Base-by-base conservation (phyloP, 2,329 filamentous ascomycete genomes). In the Orbilia brochopaga region DNA sequence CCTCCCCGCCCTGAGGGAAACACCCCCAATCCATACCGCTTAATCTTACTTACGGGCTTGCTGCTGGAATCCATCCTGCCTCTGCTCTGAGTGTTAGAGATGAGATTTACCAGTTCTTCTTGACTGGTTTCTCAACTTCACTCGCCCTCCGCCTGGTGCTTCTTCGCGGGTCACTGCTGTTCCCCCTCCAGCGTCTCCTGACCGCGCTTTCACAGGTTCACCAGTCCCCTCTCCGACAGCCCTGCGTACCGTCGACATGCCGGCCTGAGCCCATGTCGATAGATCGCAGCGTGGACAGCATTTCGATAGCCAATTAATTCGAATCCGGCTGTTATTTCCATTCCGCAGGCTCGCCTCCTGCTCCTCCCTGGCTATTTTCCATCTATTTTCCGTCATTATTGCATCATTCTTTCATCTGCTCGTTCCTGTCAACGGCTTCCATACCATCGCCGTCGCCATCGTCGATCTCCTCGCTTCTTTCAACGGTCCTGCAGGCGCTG, bases 231-330 rank as follows among this genome's bases (percentile, higher is more conserved):
- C 21, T 27, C 52, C 27, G 8, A 3, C 27, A 32, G 27, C 27
- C 52, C 19, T 21, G 21, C 55, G 21, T 48, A 48, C 44, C 37
- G 7, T 23, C 59, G 50, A 54, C 24, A 55, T 59, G 62, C 46
- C 62, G 32, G 55, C 23, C 62, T 59, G 35, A 23, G 11, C 13
- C 24, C 23, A 53, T 53, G 50, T 10, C 30, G 50, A 53, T 53
- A 53, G 27, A 44, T 23, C 35, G 40, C 44, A n/a, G 21, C 50
- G 35, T 15, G 23, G 24, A 60, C 48, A 51, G 46, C 40, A 72
- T 72, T 72, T 65, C 27, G 67, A 65, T 72, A 72, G 53, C 60
- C 58, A 64, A 59, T 55, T 57, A 60, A 55, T 50, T 57, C 64
- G 51, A 42, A 24, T 40, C 32, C 51, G 23, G 55, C 56, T 30